Conservation (phyloP, 164 flowering plant genomes). For the Tetracentron sinense region DNA sequence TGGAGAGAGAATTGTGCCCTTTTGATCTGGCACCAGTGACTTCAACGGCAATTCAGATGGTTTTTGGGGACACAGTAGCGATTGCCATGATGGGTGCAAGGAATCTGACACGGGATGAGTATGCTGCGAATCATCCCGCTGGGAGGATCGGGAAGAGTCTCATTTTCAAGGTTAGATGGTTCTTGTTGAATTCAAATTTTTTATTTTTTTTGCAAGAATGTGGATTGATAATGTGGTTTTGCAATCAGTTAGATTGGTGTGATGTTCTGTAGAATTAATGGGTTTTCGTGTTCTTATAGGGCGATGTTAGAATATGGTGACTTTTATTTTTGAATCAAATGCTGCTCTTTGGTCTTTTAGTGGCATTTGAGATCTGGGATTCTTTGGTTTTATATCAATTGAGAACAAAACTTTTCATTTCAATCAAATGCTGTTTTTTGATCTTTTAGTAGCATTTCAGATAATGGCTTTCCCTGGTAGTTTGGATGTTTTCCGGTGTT, state of each 20-base stretch:
- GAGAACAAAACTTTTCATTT: no score
- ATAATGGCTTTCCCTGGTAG: no score
- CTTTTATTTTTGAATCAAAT: not conserved
- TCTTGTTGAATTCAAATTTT: no score
- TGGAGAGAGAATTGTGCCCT: conserved; percentile 93
- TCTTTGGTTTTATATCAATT: not conserved
- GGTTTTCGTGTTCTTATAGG: not conserved
- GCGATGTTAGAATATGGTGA: not conserved
- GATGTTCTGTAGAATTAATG: not conserved
- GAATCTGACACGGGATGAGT: conserved; percentile 70
- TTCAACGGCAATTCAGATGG: conserved; percentile 97
- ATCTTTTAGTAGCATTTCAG: no score
- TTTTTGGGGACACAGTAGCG: no score
- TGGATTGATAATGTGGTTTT: not conserved
- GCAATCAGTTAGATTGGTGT: not conserved
- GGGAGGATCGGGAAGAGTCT: conserved; percentile 90
- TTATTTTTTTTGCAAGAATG: not conserved
- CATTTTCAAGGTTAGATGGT: conserved; percentile 75
- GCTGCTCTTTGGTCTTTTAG: not conserved
- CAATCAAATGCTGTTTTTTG: no score
- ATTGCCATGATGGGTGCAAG: conserved; percentile 86
- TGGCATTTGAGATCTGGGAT: not conserved
- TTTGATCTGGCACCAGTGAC: conserved; percentile 96
- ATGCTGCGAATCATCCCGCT: conserved; percentile 93
- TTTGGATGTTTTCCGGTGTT: no score